Base-by-base conservation (phyloP, 257 asterid species). In the Plantago major region DNA sequence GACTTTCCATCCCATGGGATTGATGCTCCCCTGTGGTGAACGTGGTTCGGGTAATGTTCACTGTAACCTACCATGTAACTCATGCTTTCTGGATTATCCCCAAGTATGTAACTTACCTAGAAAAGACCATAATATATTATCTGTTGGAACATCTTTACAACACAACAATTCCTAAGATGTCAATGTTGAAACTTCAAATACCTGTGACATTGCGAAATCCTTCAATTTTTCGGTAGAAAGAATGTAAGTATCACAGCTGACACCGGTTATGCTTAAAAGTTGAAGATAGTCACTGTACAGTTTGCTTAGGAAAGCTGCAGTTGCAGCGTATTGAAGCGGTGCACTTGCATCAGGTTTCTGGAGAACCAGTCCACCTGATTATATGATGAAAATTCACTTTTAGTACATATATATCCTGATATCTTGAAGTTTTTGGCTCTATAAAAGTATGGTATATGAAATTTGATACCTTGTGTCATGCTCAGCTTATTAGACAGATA, bases 21-120 rank as follows among this genome's bases (percentile, higher is more conserved):
- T n/a, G 89, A 82, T 66, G 89, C 82, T 54, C 73, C 86, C 72
- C 84, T 71, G 65, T 85, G 87, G 55, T 76, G 89, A 61, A 78
- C 85, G 9, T 74, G 71, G 10, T 12, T 62, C 0, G 94, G 82
- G 48, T 79, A 82, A 11, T 45, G 48, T 22, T 70, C 64, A 10
- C 94, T 79, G 19, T 65, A 72, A 59, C 89, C 89, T 14, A 78
- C 89, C 71, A 85, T 19, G 67, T 78, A 85, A 71, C 94, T 71
- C 77, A 74, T 71, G 67, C 74, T 78, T 76, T 63, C 64, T 1
- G 94, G 94, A 67, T 85, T 85, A 58, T 74, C 78, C 13, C 94
- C 94, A 14, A 85, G 71, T 54, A 85, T 78, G 73, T 85, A 80
- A 62, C 76, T 55, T 15, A 82, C 78, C 89, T 82, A 70, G 56